Evolutionary conservation across 768 basidiomycete species (phyloP).

Genomic region (Suillus americanus): DNA sequence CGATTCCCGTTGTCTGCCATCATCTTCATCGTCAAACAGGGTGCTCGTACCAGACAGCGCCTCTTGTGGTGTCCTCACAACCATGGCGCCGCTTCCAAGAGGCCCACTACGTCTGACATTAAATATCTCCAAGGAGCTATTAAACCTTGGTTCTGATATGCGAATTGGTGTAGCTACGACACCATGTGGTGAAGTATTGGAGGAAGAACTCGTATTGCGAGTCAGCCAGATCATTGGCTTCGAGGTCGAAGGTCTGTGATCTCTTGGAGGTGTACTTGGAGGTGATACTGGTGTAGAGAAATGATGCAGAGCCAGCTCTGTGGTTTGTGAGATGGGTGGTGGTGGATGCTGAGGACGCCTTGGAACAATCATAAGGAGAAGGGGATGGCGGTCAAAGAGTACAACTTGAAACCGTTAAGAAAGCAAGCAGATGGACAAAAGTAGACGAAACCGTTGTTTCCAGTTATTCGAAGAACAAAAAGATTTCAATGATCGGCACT

Average conservation of each 20-base stretch:
- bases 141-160: slow-evolving; percentile 44
- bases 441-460: neutral
- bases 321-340: slow-evolving; percentile 13
- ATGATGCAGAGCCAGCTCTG: slow-evolving; percentile 29
- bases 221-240: slow-evolving; percentile 45
- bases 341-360: slow-evolving; percentile 22
- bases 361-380: slow-evolving; percentile 24
- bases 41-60: slow-evolving; percentile 47
- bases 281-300: slow-evolving; percentile 25
- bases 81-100: slow-evolving; percentile 70
- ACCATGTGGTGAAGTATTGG: slow-evolving; percentile 22
- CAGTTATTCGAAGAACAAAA: slow-evolving; percentile 11
- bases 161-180: slow-evolving; percentile 33
- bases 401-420: slow-evolving; percentile 23
- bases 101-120: slow-evolving; percentile 40
- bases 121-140: slow-evolving; percentile 33
- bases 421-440: slow-evolving; percentile 16
- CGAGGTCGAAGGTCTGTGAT: slow-evolving; percentile 37
- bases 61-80: slow-evolving; percentile 81
- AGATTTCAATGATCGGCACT: slow-evolving; percentile 9
- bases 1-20: slow-evolving; percentile 9
- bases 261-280: slow-evolving; percentile 27
- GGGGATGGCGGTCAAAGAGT: neutral
- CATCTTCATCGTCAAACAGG: slow-evolving; percentile 14
- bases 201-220: slow-evolving; percentile 36